Base-by-base conservation (phyloP, 2,329 filamentous ascomycete genomes). In the Pezicula radicicola region DNA sequence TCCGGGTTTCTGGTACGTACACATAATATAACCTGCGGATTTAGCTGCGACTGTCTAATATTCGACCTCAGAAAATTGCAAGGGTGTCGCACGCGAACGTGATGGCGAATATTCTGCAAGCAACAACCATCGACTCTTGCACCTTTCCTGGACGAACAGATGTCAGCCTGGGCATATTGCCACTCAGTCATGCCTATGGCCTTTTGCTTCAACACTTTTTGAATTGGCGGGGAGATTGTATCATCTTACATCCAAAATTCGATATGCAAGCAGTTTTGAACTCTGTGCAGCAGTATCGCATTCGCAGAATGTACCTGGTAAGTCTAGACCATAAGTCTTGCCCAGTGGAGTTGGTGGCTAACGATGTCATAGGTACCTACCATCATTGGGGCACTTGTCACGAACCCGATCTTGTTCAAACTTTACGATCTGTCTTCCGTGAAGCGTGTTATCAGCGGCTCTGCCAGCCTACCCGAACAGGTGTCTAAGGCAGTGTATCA, bases 21-120 rank as follows among this genome's bases (percentile, higher is more conserved):
- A 30, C 19, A 37, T 37, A 13, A 37, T 45, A 7, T 15, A n/a
- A 27, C 10, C 28, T 30, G 19, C 9, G 2, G 21, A 28, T 45
- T 45, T 28, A 45, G 19, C 2, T 45, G 4, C 21, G 4, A 25
- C 28, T 6, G 4, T 25, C 42, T 45, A 45, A 45, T 16, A 27
- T 16, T 19, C 6, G 25, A 45, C 19, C 19, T 6, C 52, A 88
- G 82, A 91, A 91, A 85, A 88, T 88, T 44, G 89, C 92, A 50
- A 91, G 89, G 84, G 88, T 93, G 52, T 88, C 87, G 3, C 89
- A 93, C 65, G 72, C 73, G 39, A 92, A 92, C 57, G 85, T 92
- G 41, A 92, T 93, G 45, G 81, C 88, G 48, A 92, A 92, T 63
- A 78, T 83, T 0, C 62, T 91, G 46, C 88, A 91, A 65, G 75